phyloP scores from a whole-genome alignment of 208 protist species.

The Acanthamoeba castellanii region DNA sequence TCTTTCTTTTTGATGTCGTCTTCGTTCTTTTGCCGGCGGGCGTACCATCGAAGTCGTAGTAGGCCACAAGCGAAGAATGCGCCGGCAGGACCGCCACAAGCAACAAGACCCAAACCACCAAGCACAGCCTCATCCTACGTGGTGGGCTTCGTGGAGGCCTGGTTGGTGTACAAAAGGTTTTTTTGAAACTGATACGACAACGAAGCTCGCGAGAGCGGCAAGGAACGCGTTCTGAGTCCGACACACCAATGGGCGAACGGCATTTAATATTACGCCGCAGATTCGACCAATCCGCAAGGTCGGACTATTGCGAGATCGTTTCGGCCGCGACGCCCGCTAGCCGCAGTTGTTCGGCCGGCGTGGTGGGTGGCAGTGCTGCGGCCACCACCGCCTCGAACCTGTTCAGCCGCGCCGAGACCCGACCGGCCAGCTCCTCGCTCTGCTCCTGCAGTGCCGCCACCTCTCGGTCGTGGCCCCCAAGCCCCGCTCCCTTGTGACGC shows the following conservation, averaged over 20 bases:
- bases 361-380: neutral
- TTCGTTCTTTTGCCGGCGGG: neutral
- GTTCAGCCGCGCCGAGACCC: neutral
- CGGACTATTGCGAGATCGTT: neutral
- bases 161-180: too few species aligned
- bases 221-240: too few species aligned
- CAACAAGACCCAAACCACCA: neutral
- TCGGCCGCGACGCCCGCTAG: neutral
- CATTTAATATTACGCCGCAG: neutral
- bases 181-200: too few species aligned
- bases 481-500: too few species aligned
- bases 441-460: neutral
- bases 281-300: neutral
- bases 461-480: neutral
- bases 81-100: neutral
- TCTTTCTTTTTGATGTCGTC: too few species aligned
- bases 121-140: too few species aligned
- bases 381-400: neutral
- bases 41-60: slow-evolving; percentile 43
- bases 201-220: too few species aligned
- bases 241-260: neutral
- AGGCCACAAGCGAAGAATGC: neutral
- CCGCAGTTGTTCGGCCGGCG: neutral
- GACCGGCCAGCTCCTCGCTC: neutral
- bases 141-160: too few species aligned